Evolutionary conservation across 2,329 filamentous ascomycete genomes (phyloP).

Genomic region (Clonostachys rhizophaga): DNA sequence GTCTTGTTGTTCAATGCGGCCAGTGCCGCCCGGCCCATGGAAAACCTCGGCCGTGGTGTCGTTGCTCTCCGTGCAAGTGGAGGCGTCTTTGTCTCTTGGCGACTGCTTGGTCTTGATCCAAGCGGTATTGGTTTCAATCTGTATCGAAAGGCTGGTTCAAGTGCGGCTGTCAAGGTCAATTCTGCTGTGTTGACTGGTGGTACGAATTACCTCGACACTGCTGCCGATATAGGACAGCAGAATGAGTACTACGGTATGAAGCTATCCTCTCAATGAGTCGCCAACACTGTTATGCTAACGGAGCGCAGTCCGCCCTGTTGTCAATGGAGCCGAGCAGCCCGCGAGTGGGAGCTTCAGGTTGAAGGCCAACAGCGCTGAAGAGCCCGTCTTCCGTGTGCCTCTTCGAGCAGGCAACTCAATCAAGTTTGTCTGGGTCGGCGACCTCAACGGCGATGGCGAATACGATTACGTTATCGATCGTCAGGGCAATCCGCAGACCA

Average conservation of each 20-base stretch:
- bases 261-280: too few relatives aligned
- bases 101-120: not conserved
- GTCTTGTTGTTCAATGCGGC: too few relatives aligned
- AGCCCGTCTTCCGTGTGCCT: slow-evolving; percentile 8
- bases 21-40: not conserved
- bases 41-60: not conserved
- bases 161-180: not conserved
- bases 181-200: not conserved
- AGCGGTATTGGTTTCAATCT: not conserved
- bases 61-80: not conserved
- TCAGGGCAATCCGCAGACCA: slow-evolving; percentile 2
- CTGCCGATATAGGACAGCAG: not conserved
- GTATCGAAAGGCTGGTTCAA: not conserved
- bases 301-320: not conserved
- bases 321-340: not conserved
- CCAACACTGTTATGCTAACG: too few relatives aligned
- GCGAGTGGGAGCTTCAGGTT: not conserved
- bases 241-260: not conserved
- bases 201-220: not conserved
- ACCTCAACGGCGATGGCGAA: slow-evolving; percentile 12
- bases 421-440: slow-evolving; percentile 15
- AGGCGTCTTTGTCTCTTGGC: not conserved
- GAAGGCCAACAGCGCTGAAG: not conserved
- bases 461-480: slow-evolving; percentile 13
- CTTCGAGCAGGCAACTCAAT: slow-evolving; percentile 8